Percentiles rank a stretch among this genome's conserved stretches.
Conservation (phyloP, 1,139 yeast genomes). For the Sugiyamaella sp. region DNA sequence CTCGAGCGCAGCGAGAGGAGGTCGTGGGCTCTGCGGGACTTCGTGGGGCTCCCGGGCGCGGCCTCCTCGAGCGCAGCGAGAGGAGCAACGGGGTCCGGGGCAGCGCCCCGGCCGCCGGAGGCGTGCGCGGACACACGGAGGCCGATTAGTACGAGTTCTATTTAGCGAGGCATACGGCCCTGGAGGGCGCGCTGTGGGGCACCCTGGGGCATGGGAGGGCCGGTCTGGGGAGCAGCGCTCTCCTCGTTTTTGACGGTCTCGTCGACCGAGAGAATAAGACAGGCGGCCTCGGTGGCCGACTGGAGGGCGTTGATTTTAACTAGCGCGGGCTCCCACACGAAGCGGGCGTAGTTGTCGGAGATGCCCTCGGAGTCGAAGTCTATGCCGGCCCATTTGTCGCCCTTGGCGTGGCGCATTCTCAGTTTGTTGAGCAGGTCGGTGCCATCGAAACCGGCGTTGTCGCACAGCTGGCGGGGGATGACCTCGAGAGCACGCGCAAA, state of each 20-base stretch:
- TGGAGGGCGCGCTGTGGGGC: conserved; percentile 34
- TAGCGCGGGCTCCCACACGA: conserved; percentile 98
- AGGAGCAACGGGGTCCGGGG: neutral
- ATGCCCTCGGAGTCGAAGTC: conserved; percentile 83
- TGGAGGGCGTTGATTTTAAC: conserved; percentile 92
- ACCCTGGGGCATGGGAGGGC: conserved; percentile 35
- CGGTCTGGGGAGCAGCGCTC: conserved; percentile 44
- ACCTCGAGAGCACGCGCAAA: conserved; percentile 94
- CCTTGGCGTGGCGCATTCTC: conserved; percentile 93
- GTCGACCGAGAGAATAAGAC: conserved; percentile 86
- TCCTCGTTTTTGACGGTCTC: conserved; percentile 90
- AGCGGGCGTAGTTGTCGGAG: conserved; percentile 80
- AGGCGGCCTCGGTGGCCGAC: conserved; percentile 98
- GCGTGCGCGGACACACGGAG: neutral
- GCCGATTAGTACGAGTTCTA: neutral
- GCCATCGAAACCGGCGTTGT: conserved; percentile 96
- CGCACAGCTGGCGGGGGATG: conserved; percentile 96
- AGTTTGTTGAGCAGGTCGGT: conserved; percentile 87
- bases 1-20: too few species aligned
- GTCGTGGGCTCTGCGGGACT: too few species aligned
- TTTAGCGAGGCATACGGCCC: conserved; percentile 28
- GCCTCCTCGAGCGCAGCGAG: too few species aligned
- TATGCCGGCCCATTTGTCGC: conserved; percentile 89
- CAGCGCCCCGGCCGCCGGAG: neutral
- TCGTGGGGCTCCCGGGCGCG: too few species aligned